Conservation (phyloP, 768 basidiomycete species). For the Tylopilus plumbeoviolaceoides region DNA sequence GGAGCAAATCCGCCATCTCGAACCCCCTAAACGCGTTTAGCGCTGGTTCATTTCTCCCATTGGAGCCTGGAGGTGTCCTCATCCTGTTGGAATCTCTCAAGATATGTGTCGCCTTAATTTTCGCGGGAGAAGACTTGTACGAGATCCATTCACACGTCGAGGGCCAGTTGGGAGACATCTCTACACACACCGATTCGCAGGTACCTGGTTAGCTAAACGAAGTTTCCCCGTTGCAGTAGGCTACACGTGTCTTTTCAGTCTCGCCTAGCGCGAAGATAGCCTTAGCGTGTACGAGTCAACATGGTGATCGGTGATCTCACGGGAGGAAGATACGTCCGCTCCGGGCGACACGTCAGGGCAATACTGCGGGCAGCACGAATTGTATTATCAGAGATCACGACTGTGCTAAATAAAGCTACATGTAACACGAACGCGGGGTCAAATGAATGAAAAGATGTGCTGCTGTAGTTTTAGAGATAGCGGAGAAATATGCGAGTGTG, state of each 20-base stretch:
- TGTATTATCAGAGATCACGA: background rate
- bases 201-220: slow-evolving; percentile 10
- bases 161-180: slow-evolving; percentile 3
- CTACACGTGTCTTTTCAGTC: slow-evolving; percentile 5
- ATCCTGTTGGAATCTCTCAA: slow-evolving; percentile 1
- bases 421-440: slow-evolving; percentile 10
- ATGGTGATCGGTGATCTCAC: slow-evolving; percentile 13
- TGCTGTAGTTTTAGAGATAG: slow-evolving; percentile 11
- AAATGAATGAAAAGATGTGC: slow-evolving; percentile 1
- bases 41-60: background rate
- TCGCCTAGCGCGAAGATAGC: slow-evolving; percentile 5
- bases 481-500: slow-evolving; percentile 1
- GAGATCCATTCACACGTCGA: slow-evolving; percentile 21
- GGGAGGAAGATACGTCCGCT: background rate
- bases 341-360: background rate
- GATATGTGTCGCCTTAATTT: slow-evolving; percentile 10
- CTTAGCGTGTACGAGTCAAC: background rate
- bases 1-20: background rate
- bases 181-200: slow-evolving; percentile 3
- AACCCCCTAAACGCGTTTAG: background rate
- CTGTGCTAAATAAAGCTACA: slow-evolving; percentile 23
- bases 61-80: background rate
- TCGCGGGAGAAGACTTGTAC: slow-evolving; percentile 27
- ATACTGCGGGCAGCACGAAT: slow-evolving; percentile 1
- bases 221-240: background rate